Percentiles rank a stretch among this genome's conserved stretches.
These are phyloP conservation scores for Candida bentonensis DNA, from an alignment of 805 yeast species.

Conservation along the genomic window DNA sequence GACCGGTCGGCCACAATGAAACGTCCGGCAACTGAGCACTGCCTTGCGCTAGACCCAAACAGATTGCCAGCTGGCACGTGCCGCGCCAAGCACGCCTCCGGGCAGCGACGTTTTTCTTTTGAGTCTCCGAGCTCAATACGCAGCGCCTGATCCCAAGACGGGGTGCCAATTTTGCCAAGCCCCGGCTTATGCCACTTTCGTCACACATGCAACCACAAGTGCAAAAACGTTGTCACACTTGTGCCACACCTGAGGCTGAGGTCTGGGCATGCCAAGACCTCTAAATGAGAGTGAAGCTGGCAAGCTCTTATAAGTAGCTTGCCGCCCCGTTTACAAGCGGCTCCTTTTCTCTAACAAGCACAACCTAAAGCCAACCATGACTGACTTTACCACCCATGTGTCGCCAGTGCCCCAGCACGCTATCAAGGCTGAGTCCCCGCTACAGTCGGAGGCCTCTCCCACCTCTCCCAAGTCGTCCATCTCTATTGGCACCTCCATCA, in stretches of 20 bases:
- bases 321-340: neutral
- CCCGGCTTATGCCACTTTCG: neutral
- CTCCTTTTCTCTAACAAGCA: neutral
- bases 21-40: too few species aligned
- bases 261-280: conserved; percentile 2
- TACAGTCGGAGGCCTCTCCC: conserved; percentile 1
- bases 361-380: neutral
- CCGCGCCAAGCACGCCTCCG: too few species aligned
- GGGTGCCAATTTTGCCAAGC: too few species aligned
- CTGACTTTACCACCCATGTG: neutral
- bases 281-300: too few species aligned
- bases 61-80: too few species aligned
- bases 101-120: too few species aligned
- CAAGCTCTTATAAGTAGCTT: too few species aligned
- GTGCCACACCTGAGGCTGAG: neutral
- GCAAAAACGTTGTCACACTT: neutral
- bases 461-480: neutral
- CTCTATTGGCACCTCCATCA: neutral
- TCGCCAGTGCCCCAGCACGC: neutral
- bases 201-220: neutral
- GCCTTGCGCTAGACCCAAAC: too few species aligned
- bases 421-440: conserved; percentile 1
- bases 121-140: too few species aligned
- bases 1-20: too few species aligned
- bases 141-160: too few species aligned